Conservation (phyloP, 1,139 yeast species). For the Pneumocystis canis region DNA sequence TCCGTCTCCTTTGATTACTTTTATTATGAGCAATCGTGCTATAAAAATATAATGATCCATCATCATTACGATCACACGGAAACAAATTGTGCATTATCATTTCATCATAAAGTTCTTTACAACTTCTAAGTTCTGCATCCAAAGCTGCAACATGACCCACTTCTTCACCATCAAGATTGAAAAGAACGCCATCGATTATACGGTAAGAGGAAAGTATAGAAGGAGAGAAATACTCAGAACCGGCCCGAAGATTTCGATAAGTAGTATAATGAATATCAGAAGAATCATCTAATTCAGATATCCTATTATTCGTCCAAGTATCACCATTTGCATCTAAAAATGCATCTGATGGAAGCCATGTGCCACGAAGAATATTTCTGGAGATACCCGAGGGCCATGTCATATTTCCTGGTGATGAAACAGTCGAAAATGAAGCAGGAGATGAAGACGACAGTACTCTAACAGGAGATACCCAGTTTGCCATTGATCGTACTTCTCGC, state of each 20-base stretch:
- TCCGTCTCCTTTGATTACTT: background rate
- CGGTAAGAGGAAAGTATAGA: background rate
- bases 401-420: background rate
- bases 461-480: background rate
- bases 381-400: background rate
- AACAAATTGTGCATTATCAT: background rate
- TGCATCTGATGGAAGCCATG: background rate
- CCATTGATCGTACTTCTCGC: background rate
- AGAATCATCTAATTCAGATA: background rate
- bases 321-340: background rate
- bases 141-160: background rate
- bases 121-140: background rate
- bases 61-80: background rate
- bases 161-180: background rate
- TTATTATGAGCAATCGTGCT: background rate
- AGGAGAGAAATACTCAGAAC: background rate
- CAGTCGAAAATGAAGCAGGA: background rate
- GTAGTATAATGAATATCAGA: background rate
- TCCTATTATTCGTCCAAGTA: background rate
- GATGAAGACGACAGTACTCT: background rate
- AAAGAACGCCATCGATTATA: background rate
- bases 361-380: background rate
- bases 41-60: background rate
- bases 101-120: background rate
- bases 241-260: background rate